Evolutionary conservation across 805 yeast genomes (phyloP).

Genomic region (Yamadazyma paraphyllophila): DNA sequence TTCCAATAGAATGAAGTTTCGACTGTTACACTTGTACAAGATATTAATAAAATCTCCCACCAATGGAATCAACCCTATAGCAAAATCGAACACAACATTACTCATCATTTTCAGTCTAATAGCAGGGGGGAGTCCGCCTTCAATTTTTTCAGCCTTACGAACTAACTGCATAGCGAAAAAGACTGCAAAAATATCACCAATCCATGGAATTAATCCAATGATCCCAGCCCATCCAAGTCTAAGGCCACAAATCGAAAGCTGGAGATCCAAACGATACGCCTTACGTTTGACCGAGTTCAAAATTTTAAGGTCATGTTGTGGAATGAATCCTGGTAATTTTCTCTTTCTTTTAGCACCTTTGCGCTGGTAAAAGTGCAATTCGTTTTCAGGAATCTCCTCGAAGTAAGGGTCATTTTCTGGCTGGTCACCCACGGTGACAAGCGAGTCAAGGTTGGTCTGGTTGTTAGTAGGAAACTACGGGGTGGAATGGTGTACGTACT

Average conservation of each 20-base stretch:
- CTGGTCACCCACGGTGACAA: conserved; percentile 25
- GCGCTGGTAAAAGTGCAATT: conserved; percentile 40
- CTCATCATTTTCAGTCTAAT: conserved; percentile 35
- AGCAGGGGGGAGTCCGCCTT: conserved; percentile 36
- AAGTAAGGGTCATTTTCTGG: conserved; percentile 37
- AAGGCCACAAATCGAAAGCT: conserved; percentile 37
- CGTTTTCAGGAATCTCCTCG: conserved; percentile 39
- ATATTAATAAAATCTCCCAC: conserved; percentile 72
- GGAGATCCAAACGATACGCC: conserved; percentile 41
- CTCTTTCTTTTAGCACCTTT: conserved; percentile 41
- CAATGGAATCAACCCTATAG: conserved; percentile 57
- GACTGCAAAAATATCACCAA: conserved; percentile 34
- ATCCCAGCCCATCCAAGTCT: conserved; percentile 44
- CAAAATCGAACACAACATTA: conserved; percentile 40
- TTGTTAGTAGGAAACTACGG: conserved; percentile 5
- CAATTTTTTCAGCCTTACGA: conserved; percentile 30
- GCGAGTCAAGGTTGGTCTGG: conserved; percentile 18
- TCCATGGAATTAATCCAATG: conserved; percentile 42
- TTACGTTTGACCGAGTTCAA: conserved; percentile 34
- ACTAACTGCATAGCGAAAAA: conserved; percentile 31
- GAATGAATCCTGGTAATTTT: conserved; percentile 34
- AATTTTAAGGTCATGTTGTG: conserved; percentile 30
- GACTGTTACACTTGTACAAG: conserved; percentile 72
- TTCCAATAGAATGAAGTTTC: conserved; percentile 60
- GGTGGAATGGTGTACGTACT: conserved; percentile 21